Conservation (phyloP, 1,284 basidiomycete genomes). For the Abortiporus biennis region DNA sequence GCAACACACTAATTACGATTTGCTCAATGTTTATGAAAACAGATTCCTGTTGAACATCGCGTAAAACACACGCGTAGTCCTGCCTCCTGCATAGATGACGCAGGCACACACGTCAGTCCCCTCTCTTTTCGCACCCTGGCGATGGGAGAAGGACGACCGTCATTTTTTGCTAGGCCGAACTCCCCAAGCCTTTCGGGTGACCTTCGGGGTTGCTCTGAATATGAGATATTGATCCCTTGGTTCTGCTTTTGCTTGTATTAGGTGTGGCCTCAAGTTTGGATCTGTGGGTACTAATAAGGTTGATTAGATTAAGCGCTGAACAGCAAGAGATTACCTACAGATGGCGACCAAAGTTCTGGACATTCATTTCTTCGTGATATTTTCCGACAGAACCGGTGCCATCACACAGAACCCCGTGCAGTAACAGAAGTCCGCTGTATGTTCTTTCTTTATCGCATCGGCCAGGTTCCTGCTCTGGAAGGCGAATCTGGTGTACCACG, state of each 20-base stretch:
- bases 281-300: slow-evolving; percentile 2
- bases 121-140: no score
- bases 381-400: slow-evolving; percentile 9
- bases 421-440: no score
- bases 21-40: no score
- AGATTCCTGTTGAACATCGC: no score
- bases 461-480: neutral
- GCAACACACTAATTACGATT: no score
- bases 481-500: neutral
- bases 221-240: neutral
- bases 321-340: slow-evolving; percentile 8
- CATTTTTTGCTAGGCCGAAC: neutral
- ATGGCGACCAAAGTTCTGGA: slow-evolving; percentile 7
- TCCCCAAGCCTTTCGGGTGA: neutral
- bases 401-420: no score
- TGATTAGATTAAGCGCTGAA: neutral
- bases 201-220: neutral
- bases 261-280: neutral
- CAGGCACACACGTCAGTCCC: no score
- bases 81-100: no score
- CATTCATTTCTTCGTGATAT: slow-evolving; percentile 5
- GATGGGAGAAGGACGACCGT: neutral
- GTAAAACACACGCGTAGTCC: no score
- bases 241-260: neutral
- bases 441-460: neutral